Conservation (phyloP, 2,329 filamentous ascomycete species). For the Apiospora koreana region DNA sequence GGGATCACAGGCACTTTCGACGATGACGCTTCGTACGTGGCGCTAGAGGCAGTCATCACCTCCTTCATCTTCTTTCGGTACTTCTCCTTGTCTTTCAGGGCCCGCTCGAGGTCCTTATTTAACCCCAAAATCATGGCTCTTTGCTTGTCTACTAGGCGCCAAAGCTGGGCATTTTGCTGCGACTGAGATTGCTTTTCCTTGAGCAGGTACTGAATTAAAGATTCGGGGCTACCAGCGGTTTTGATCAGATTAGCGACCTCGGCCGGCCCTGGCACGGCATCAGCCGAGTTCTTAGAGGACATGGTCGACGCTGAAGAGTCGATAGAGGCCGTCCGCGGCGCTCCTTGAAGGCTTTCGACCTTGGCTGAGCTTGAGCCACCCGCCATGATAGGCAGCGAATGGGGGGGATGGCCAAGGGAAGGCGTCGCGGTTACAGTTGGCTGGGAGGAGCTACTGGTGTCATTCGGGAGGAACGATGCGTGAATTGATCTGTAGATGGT, state of each 20-base stretch:
- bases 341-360: slow-evolving; percentile 28
- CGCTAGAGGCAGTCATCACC: slow-evolving; percentile 37
- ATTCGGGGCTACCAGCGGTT: slow-evolving; percentile 85
- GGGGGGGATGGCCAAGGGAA: slow-evolving; percentile 39
- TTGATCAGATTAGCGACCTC: slow-evolving; percentile 81
- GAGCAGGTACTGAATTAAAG: slow-evolving; percentile 82
- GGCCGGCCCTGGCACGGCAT: slow-evolving; percentile 60
- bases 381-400: slow-evolving; percentile 47
- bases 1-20: slow-evolving; percentile 20
- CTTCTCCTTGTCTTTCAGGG: slow-evolving; percentile 90
- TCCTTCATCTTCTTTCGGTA: slow-evolving; percentile 93
- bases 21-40: neutral
- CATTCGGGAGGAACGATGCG: slow-evolving; percentile 46
- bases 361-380: slow-evolving; percentile 43
- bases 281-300: slow-evolving; percentile 61
- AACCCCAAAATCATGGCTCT: slow-evolving; percentile 88
- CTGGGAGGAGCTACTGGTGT: slow-evolving; percentile 46
- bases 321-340: slow-evolving; percentile 78
- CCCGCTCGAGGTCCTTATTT: slow-evolving; percentile 90
- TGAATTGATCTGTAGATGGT: slow-evolving; percentile 27
- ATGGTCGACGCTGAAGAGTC: slow-evolving; percentile 88
- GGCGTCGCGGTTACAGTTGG: slow-evolving; percentile 45
- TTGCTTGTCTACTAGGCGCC: slow-evolving; percentile 96
- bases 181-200: slow-evolving; percentile 89
- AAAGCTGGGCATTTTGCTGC: slow-evolving; percentile 89